These are phyloP conservation scores for Aureobasidium sp. DNA, from an alignment of 2,329 filamentous ascomycete genomes.

Conservation along the genomic window DNA sequence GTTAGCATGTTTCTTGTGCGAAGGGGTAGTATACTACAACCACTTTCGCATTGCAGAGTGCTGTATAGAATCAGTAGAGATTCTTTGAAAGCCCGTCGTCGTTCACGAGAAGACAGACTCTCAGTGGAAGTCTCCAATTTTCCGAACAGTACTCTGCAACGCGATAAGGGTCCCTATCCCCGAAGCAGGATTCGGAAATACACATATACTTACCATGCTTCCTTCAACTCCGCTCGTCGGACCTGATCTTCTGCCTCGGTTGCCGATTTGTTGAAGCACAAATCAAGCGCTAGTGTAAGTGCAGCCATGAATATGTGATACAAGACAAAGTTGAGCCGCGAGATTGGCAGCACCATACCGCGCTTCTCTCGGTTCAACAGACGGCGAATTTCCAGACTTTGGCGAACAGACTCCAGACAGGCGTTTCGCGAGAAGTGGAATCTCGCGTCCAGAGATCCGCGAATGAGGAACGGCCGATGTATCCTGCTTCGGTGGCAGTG, in stretches of 20 bases:
- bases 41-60: too few species aligned
- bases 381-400: constrained; percentile 16
- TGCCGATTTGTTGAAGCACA: constrained; percentile 20
- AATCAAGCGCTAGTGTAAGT: constrained; percentile 23
- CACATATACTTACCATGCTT: too few species aligned
- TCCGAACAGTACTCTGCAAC: too few species aligned
- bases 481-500: constrained; percentile 22
- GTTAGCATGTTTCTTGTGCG: too few species aligned
- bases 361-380: constrained; percentile 3
- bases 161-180: too few species aligned
- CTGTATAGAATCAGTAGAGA: too few species aligned
- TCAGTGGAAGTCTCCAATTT: too few species aligned
- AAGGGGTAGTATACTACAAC: too few species aligned
- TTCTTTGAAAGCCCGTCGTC: too few species aligned
- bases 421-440: constrained; percentile 19
- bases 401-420: constrained; percentile 20
- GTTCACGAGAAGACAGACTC: too few species aligned
- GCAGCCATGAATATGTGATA: constrained; percentile 23
- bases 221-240: constrained; percentile 17
- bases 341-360: background rate
- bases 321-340: constrained; percentile 13
- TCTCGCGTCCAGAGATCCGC: constrained; percentile 15
- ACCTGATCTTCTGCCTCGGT: constrained; percentile 7
- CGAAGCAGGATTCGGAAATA: too few species aligned
- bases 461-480: constrained; percentile 24